Evolutionary conservation across 192 early-diverging fungal genomes (phyloP).

Genomic region (Obelidium mucronatum): DNA sequence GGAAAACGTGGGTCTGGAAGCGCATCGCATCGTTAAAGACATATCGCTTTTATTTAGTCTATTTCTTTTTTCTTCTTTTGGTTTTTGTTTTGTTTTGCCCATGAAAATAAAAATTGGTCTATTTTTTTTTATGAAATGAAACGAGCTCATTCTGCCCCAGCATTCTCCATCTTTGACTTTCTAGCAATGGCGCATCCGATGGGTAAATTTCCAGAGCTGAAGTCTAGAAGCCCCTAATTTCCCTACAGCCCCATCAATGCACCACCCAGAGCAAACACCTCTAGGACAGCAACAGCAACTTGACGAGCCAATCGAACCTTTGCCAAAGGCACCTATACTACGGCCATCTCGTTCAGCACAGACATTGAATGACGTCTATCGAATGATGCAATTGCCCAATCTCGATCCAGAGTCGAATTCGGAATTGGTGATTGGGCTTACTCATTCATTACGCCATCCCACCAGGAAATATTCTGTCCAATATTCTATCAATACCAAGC

Average conservation of each 20-base stretch:
- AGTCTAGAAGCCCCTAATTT: not conserved
- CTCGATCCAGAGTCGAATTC: too few relatives aligned
- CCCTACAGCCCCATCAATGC: not conserved
- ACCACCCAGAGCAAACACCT: not conserved
- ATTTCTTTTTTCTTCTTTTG: not conserved
- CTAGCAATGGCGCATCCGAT: not conserved
- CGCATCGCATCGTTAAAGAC: conserved; percentile 48
- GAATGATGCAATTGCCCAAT: too few relatives aligned
- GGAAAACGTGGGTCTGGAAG: conserved; percentile 77
- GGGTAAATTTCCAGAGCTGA: not conserved
- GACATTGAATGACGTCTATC: not conserved
- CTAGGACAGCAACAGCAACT: not conserved
- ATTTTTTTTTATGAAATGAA: too few relatives aligned
- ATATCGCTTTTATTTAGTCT: not conserved
- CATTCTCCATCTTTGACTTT: conserved; percentile 3
- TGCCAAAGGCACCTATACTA: not conserved
- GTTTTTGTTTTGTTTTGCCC: too few relatives aligned
- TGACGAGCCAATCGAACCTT: not conserved
- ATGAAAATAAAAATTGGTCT: too few relatives aligned
- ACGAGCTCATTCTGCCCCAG: not conserved
- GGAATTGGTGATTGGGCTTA: too few relatives aligned
- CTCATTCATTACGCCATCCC: too few relatives aligned
- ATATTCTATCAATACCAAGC: too few relatives aligned
- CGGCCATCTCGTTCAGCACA: not conserved
- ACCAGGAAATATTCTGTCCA: too few relatives aligned